phyloP scores from a whole-genome alignment of 2,329 filamentous ascomycete genomes.

The Paracoccidioides brasiliensis region DNA sequence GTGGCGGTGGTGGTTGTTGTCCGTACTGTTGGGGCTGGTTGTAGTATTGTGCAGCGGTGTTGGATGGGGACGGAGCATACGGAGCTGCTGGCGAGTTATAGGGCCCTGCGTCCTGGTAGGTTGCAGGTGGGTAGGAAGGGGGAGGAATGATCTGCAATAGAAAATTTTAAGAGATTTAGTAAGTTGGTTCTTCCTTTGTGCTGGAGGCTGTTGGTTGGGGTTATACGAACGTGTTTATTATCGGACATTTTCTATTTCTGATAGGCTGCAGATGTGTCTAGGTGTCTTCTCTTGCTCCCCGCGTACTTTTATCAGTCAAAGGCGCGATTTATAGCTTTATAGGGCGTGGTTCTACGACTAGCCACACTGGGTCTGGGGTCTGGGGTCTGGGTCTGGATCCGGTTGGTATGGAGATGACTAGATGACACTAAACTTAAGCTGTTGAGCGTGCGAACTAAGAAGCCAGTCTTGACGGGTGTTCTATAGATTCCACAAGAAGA shows the following conservation, averaged over 20 bases:
- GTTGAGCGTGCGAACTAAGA: neutral
- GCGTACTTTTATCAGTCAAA: neutral
- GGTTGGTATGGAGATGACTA: neutral
- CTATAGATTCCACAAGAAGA: neutral
- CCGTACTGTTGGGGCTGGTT: neutral
- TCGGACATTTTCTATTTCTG: constrained; percentile 3
- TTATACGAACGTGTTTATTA: constrained; percentile 6
- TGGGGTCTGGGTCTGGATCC: neutral
- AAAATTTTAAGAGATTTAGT: neutral
- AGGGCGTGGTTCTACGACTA: neutral
- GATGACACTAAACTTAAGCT: neutral
- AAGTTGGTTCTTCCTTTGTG: neutral
- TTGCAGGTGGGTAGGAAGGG: constrained; percentile 25
- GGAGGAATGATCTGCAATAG: constrained; percentile 21
- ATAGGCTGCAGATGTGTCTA: neutral
- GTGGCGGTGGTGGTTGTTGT: neutral
- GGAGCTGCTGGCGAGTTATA: constrained; percentile 10
- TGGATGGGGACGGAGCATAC: constrained; percentile 11
- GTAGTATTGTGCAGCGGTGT: constrained; percentile 1
- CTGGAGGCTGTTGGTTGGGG: neutral
- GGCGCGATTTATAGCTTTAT: neutral
- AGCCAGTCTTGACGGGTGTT: neutral
- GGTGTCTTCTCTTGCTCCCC: neutral
- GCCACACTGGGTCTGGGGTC: neutral
- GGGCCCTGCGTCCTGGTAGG: constrained; percentile 21